phyloP scores from a whole-genome alignment of 352 stramenopile species.

The Pythium myriotylum region DNA sequence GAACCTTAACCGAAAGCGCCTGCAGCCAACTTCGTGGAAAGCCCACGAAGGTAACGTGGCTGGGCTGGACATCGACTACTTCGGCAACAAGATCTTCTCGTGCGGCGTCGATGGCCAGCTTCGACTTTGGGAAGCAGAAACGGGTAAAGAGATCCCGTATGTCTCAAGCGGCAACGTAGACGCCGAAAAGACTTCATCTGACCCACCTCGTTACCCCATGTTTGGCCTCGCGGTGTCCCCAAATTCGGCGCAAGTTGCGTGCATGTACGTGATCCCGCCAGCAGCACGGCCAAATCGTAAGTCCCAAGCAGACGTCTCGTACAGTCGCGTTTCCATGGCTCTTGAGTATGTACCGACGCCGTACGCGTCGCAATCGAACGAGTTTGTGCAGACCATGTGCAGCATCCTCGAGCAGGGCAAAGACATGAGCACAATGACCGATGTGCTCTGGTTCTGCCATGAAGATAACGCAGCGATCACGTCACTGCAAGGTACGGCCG shows the following conservation, averaged over 20 bases:
- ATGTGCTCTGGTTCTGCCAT: slow-evolving; percentile 82
- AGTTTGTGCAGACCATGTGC: slow-evolving; percentile 57
- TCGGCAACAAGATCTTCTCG: slow-evolving; percentile 65
- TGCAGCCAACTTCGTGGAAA: slow-evolving; percentile 46
- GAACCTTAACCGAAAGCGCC: slow-evolving; percentile 57
- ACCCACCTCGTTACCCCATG: slow-evolving; percentile 47
- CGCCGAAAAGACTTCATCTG: not conserved
- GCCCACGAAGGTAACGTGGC: slow-evolving; percentile 77
- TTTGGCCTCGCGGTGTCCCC: slow-evolving; percentile 75
- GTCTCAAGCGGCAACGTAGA: not conserved
- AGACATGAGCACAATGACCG: slow-evolving; percentile 65
- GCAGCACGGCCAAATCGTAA: slow-evolving; percentile 80
- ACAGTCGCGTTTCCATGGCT: slow-evolving; percentile 71
- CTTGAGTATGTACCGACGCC: slow-evolving; percentile 75
- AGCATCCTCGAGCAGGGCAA: slow-evolving; percentile 54
- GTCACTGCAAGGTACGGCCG: slow-evolving; percentile 50
- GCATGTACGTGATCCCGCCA: slow-evolving; percentile 72
- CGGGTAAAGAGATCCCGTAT: slow-evolving; percentile 35
- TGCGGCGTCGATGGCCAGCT: slow-evolving; percentile 64
- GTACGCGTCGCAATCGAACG: slow-evolving; percentile 38
- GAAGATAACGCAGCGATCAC: slow-evolving; percentile 63
- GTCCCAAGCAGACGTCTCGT: slow-evolving; percentile 84
- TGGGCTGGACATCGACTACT: slow-evolving; percentile 58
- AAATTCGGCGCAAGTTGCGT: slow-evolving; percentile 67
- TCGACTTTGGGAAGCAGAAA: slow-evolving; percentile 60